Evolutionary conservation across 169 alveolate species (phyloP).

Genomic region (Sarcocystis neurona): DNA sequence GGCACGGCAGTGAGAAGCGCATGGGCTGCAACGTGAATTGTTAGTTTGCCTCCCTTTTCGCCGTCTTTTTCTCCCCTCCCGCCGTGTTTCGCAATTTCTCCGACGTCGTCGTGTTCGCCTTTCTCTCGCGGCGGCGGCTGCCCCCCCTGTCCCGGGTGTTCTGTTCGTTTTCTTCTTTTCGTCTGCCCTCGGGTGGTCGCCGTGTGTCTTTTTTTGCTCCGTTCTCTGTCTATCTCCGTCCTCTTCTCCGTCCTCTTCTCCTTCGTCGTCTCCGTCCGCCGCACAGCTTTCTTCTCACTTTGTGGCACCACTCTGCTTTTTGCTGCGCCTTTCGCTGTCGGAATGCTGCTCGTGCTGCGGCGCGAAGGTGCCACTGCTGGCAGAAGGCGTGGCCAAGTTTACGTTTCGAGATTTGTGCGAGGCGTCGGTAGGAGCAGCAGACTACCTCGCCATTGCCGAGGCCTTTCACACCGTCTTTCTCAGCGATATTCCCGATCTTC

Average conservation of each 20-base stretch:
- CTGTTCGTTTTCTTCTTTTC: too few species aligned
- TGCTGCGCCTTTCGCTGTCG: neutral
- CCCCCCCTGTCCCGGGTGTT: too few species aligned
- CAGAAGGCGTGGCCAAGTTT: constrained; percentile 33
- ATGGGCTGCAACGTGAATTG: too few species aligned
- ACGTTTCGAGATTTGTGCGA: constrained; percentile 46
- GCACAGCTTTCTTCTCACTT: neutral
- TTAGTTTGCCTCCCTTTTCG: too few species aligned
- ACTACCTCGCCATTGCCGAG: constrained; percentile 37
- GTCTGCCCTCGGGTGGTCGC: too few species aligned
- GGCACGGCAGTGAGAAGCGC: too few species aligned
- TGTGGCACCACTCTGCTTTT: neutral
- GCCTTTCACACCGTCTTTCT: constrained; percentile 45
- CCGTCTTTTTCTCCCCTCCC: too few species aligned
- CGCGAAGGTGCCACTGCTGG: constrained; percentile 39
- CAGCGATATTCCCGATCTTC: constrained; percentile 15
- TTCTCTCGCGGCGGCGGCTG: too few species aligned
- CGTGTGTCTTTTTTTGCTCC: too few species aligned
- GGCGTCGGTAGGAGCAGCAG: constrained; percentile 45
- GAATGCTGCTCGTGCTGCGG: neutral
- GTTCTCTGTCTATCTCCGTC: too few species aligned
- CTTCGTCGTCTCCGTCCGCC: neutral
- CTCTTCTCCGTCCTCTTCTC: neutral
- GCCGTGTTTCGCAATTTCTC: too few species aligned
- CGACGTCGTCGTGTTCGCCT: too few species aligned